These are phyloP conservation scores for Zhuliangozyma parablackwelliae DNA, from an alignment of 1,139 yeast genomes.

Conservation along the genomic window DNA sequence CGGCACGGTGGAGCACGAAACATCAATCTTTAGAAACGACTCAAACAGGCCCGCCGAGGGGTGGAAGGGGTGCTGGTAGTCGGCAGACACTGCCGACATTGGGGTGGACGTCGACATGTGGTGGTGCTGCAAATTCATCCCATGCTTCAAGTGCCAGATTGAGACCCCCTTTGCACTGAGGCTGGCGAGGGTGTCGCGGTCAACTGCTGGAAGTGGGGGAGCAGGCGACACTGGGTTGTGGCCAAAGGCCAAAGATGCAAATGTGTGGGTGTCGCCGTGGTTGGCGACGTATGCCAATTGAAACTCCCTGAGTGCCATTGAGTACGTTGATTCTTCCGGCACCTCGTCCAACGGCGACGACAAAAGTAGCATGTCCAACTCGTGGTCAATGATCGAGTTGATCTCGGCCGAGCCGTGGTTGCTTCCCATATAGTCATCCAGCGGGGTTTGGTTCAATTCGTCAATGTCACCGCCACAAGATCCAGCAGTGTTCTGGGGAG, in stretches of 20 bases:
- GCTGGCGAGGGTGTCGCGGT: not conserved
- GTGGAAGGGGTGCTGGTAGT: conserved; percentile 13
- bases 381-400: conserved; percentile 22
- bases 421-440: conserved; percentile 18
- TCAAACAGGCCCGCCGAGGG: conserved; percentile 23
- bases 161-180: conserved; percentile 6
- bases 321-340: not conserved
- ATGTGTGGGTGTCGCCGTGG: conserved; percentile 8
- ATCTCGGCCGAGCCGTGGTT: conserved; percentile 10
- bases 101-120: conserved; percentile 12
- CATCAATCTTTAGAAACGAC: conserved; percentile 26
- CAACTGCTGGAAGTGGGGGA: too few species aligned
- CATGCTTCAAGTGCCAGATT: conserved; percentile 12
- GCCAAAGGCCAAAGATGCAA: conserved; percentile 8
- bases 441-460: conserved; percentile 22
- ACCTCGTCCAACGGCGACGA: conserved; percentile 23
- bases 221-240: conserved; percentile 13
- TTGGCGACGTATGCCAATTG: too few species aligned
- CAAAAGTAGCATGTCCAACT: conserved; percentile 21
- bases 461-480: conserved; percentile 13
- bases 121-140: conserved; percentile 9
- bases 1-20: conserved; percentile 7
- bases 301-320: too few species aligned
- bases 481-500: conserved; percentile 10
- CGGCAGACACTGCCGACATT: conserved; percentile 10